Base-by-base conservation (phyloP, 176 grass and related monocot genomes). In the Panicum miliaceum region DNA sequence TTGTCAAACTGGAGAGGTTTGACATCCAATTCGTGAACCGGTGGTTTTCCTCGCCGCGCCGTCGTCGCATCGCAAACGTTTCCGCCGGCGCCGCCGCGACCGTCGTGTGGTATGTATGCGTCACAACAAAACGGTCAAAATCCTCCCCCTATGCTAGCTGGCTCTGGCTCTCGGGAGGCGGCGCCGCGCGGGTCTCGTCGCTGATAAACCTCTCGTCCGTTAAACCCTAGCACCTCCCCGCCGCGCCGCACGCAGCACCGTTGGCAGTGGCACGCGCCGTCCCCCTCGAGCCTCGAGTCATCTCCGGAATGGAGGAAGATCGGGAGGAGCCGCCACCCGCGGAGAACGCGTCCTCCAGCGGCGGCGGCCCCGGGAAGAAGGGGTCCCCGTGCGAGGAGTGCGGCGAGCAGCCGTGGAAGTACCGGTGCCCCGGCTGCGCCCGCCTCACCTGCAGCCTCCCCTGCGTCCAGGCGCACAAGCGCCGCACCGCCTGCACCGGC, bases 391-490 rank as follows among this genome's bases (percentile, higher is more conserved):
- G 96, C 73, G 87, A 95, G 83, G 96, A 98, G 89, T 98, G 96
- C 77, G 76, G 86, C 25, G 81, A 86, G 73, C 92, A 95, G 77
- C 84, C 91, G 32, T 98, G 93, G 96, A 98, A 98, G 85, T 98
- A 98, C 85, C 83, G 96, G 38, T 98, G 96, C 80, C 96, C 96
- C 1, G 93, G 93, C 18, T 98, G 93, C 85, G 88, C 63, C 18
- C 74, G 89, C 82, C 72, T 93, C 57, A 88, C 96, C 46, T 98
- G 96, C 84, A 98, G 96, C 85, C 91, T 98, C 43, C 93, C 91
- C 83, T 98, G 96, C 77, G 91, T 98, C 48, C 86, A 92, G 73
- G 88, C 93, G 9, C 96, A 98, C 89, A 95, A 95, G 87, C 74
- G 77, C 35, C 89, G 89, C 57, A 84, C 83, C 71, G 51, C 80